These are phyloP conservation scores for Colletotrichum salicis DNA, from an alignment of 2,329 filamentous ascomycete genomes.

Conservation along the genomic window DNA sequence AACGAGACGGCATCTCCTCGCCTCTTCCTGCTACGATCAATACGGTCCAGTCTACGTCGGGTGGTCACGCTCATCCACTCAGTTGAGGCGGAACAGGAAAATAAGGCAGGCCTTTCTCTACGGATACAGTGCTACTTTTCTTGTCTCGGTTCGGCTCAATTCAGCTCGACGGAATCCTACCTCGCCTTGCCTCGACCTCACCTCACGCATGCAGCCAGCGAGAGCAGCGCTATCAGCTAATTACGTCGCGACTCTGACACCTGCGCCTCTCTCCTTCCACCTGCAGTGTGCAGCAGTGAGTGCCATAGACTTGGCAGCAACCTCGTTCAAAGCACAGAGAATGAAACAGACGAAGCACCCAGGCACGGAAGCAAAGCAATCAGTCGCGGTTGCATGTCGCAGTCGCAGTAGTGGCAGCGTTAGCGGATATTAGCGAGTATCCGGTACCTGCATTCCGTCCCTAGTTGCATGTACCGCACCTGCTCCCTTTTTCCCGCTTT, in stretches of 20 bases:
- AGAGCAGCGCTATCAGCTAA: background rate
- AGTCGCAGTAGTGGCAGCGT: conserved; percentile 26
- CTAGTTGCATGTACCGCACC: conserved; percentile 31
- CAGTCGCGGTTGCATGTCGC: conserved; percentile 10
- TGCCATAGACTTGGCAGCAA: conserved; percentile 6
- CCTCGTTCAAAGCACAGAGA: background rate
- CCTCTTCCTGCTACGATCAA: background rate
- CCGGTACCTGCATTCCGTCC: conserved; percentile 32
- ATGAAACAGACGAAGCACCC: no score
- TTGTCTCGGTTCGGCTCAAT: background rate
- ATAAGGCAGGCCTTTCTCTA: background rate
- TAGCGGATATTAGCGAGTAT: conserved; percentile 33
- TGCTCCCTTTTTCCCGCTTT: conserved; percentile 30
- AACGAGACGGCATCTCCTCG: conserved; percentile 23
- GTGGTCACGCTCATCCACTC: conserved; percentile 10
- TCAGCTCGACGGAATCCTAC: background rate
- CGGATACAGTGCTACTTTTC: background rate
- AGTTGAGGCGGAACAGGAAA: conserved; percentile 16
- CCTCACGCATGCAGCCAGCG: background rate
- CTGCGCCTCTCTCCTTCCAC: conserved; percentile 10
- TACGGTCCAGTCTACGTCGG: background rate
- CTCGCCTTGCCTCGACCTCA: background rate
- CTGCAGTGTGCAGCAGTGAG: background rate
- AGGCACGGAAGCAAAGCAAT: background rate
- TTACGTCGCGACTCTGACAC: background rate